Base-by-base conservation (phyloP, 352 stramenopile species). In the Globisporangium ultimum region DNA sequence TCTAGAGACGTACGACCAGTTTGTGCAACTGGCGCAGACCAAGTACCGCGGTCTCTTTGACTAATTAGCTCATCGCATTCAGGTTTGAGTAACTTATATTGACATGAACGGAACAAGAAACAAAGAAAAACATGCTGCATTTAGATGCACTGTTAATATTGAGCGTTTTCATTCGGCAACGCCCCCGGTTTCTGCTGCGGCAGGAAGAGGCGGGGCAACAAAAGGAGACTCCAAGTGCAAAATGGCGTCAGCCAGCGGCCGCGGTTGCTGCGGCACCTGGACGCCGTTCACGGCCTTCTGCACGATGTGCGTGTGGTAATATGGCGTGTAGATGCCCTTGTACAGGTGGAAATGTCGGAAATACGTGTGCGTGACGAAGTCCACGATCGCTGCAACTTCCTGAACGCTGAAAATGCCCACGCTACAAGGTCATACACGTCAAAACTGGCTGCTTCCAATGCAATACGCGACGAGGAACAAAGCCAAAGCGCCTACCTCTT, bases 341-440 rank as follows among this genome's bases (percentile, higher is more conserved):
- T 95, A 89, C 28, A 93, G 71, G 51, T 83, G 67, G 20, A 90
- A 87, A 51, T 93, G 83, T 21, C 85, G 77, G 55, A 86, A 95
- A 69, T 95, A 95, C 49, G 73, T 75, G 68, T 92, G 72, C 28
- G 80, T 72, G 53, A 93, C 68, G 62, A 82, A 90, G 50, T 95
- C 84, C 24, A 92, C 78, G 54, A 91, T 80, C 12, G 47, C 53
- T 20, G 45, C 57, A 10, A 90, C 81, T 24, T 93, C 72, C 1
- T 65, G 47, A 17, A 69, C 57, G 3, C 60, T 77, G 55, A 91
- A 92, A 41, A 93, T 66, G 15, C 67, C 58, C 20, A 90, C 78
- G 38, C 80, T 90, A 55, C 38, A n/a, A 14, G 20, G 60, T 42
- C 8, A 51, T 48, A 41, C 9, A 45, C 46, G 17, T 20, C 63